phyloP scores from a whole-genome alignment of 805 yeast species.

The Ogataea corticis region DNA sequence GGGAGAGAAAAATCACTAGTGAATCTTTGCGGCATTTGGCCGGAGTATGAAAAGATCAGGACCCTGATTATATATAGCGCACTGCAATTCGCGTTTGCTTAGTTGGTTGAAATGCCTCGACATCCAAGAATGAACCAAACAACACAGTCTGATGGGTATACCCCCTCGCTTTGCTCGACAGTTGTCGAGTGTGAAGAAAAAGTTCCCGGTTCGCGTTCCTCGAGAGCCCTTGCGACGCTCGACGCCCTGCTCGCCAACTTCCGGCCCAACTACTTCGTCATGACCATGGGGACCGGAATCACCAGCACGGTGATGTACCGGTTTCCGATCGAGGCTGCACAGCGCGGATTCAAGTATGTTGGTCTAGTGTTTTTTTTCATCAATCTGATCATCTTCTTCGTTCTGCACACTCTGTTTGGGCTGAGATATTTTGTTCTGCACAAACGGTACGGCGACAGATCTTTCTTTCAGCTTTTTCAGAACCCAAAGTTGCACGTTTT shows the following conservation, averaged over 20 bases:
- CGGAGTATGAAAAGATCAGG: not conserved
- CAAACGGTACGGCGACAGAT: conserved; percentile 20
- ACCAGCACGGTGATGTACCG: conserved; percentile 57
- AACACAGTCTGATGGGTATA: too few species aligned
- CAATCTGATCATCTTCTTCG: conserved; percentile 49
- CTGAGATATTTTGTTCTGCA: conserved; percentile 41
- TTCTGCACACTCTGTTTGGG: conserved; percentile 42
- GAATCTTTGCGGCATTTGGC: not conserved
- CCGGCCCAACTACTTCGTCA: conserved; percentile 64
- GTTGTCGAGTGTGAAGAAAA: too few species aligned
- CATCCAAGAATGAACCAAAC: too few species aligned
- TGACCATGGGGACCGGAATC: conserved; percentile 87
- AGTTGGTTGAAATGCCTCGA: too few species aligned
- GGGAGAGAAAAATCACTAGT: not conserved
- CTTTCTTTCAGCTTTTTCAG: conserved; percentile 32
- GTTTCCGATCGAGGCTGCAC: conserved; percentile 61
- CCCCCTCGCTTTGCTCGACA: too few species aligned
- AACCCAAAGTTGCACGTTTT: conserved; percentile 56
- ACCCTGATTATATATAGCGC: too few species aligned
- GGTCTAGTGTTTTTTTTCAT: conserved; percentile 66
- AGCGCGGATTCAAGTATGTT: conserved; percentile 33
- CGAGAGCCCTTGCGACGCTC: conserved; percentile 1
- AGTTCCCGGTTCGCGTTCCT: too few species aligned
- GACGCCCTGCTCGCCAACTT: conserved; percentile 29
- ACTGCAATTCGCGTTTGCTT: too few species aligned